Percentiles rank a stretch among this genome's conserved stretches.
Evolutionary conservation across 371 early-diverging fungal genomes (phyloP).

Genomic region (Saksenaea vasiformis): DNA sequence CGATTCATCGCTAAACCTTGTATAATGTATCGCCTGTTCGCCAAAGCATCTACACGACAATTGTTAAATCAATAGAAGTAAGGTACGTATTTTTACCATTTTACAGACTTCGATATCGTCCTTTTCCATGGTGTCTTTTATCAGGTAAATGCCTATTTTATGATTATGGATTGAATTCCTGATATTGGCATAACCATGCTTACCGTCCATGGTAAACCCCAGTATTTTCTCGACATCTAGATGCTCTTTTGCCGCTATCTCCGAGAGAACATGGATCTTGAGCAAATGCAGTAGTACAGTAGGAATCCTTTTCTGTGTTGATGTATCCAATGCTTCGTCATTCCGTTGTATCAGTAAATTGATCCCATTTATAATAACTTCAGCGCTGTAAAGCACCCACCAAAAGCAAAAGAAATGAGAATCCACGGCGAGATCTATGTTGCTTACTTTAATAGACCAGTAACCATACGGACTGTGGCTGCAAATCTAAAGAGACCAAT

Average conservation of each 20-base stretch:
- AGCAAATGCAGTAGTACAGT: not conserved
- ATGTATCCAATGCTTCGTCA: not conserved
- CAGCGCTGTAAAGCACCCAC: not conserved
- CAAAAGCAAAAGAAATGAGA: not conserved
- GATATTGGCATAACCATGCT: not conserved
- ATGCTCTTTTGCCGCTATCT: not conserved
- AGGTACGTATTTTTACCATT: not conserved
- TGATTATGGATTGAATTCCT: not conserved
- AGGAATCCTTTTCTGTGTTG: not conserved
- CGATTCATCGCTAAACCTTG: not conserved
- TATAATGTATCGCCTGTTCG: not conserved
- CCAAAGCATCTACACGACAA: not conserved
- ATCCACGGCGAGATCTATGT: not conserved
- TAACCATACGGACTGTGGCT: not conserved
- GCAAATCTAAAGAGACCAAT: not conserved
- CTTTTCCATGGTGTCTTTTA: not conserved
- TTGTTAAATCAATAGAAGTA: not conserved
- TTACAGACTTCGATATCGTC: not conserved
- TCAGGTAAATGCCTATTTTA: not conserved
- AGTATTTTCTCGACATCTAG: not conserved
- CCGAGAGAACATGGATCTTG: not conserved
- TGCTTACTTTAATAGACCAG: not conserved
- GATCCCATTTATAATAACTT: not conserved
- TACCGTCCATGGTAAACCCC: not conserved
- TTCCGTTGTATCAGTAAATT: not conserved